Evolutionary conservation across 257 asterid genomes (phyloP).

Genomic region (Solanum microdontum): DNA sequence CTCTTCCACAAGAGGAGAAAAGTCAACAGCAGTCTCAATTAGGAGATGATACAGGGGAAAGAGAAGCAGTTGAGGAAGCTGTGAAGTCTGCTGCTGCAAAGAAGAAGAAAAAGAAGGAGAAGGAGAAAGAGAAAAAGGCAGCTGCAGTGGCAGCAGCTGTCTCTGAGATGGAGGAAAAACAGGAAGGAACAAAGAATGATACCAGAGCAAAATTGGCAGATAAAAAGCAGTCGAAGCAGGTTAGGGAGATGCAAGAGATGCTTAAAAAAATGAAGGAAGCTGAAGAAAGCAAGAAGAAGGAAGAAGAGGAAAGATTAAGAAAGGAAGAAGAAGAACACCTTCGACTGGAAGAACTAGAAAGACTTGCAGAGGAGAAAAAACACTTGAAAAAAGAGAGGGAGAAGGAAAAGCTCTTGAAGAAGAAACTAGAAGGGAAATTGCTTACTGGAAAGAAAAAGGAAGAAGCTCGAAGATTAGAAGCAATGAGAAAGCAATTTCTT

Average conservation of each 20-base stretch:
- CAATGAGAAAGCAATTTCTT: constrained; percentile 78
- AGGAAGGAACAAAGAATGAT: constrained; percentile 40
- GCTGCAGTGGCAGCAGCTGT: constrained; percentile 4
- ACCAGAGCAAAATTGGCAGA: constrained; percentile 28
- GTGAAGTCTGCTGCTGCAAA: constrained; percentile 7
- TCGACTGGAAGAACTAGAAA: constrained; percentile 61
- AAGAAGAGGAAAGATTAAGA: constrained; percentile 71
- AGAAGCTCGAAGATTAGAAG: constrained; percentile 81
- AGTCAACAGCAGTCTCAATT: neutral
- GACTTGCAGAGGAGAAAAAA: constrained; percentile 71
- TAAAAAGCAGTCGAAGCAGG: constrained; percentile 70
- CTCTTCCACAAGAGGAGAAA: constrained; percentile 2
- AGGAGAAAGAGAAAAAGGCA: constrained; percentile 8
- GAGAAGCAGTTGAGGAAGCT: neutral
- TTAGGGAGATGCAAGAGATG: constrained; percentile 86
- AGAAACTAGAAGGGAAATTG: constrained; percentile 75
- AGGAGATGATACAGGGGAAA: neutral
- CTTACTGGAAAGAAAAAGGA: constrained; percentile 84
- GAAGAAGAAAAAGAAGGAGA: constrained; percentile 9
- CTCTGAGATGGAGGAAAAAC: constrained; percentile 52
- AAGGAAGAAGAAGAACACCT: constrained; percentile 89
- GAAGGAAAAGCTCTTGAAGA: constrained; percentile 72
- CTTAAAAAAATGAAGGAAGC: constrained; percentile 65
- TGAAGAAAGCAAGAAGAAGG: constrained; percentile 64
- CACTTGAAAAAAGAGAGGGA: constrained; percentile 81